These are phyloP conservation scores for Ophiognomonia clavigignenti-juglandacearum DNA, from an alignment of 2,329 filamentous ascomycete genomes.

Conservation along the genomic window DNA sequence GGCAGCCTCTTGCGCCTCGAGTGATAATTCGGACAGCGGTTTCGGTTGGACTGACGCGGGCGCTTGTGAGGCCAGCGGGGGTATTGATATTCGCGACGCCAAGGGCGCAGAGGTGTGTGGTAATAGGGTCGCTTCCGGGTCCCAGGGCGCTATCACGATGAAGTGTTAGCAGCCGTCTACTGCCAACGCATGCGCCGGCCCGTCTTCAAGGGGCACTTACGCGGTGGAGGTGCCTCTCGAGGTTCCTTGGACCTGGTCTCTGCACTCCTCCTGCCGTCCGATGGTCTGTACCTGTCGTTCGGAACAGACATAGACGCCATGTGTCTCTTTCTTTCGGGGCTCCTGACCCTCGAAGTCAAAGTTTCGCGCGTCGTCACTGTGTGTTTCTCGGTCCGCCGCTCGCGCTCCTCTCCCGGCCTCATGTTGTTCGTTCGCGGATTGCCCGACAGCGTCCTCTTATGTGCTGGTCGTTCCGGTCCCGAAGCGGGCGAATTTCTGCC, in stretches of 20 bases:
- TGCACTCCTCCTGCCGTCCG: slow-evolving; percentile 36
- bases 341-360: slow-evolving; percentile 53
- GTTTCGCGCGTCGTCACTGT: slow-evolving; percentile 60
- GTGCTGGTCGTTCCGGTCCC: slow-evolving; percentile 25
- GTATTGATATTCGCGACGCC: slow-evolving; percentile 51
- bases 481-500: slow-evolving; percentile 8
- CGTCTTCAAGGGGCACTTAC: slow-evolving; percentile 34
- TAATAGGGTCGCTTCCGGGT: slow-evolving; percentile 71
- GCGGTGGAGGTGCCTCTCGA: slow-evolving; percentile 41
- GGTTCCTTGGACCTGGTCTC: slow-evolving; percentile 41
- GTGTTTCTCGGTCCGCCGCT: slow-evolving; percentile 52
- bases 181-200: background rate
- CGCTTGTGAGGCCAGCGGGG: slow-evolving; percentile 68
- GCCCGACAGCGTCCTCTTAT: slow-evolving; percentile 55
- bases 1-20: slow-evolving; percentile 79
- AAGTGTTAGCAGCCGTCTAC: slow-evolving; percentile 20
- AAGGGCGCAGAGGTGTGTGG: slow-evolving; percentile 65
- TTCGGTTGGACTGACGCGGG: slow-evolving; percentile 65
- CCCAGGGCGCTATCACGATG: slow-evolving; percentile 55
- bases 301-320: slow-evolving; percentile 27
- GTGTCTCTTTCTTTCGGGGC: slow-evolving; percentile 43
- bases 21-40: slow-evolving; percentile 63
- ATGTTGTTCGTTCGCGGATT: slow-evolving; percentile 48
- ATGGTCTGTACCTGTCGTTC: slow-evolving; percentile 27
- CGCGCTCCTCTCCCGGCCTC: slow-evolving; percentile 45